A percentile compares a stretch with the other conserved stretches of the same genome.
These are phyloP conservation scores for Phytophthora pluvialis DNA, from an alignment of 352 stramenopile species.

Conservation along the genomic window DNA sequence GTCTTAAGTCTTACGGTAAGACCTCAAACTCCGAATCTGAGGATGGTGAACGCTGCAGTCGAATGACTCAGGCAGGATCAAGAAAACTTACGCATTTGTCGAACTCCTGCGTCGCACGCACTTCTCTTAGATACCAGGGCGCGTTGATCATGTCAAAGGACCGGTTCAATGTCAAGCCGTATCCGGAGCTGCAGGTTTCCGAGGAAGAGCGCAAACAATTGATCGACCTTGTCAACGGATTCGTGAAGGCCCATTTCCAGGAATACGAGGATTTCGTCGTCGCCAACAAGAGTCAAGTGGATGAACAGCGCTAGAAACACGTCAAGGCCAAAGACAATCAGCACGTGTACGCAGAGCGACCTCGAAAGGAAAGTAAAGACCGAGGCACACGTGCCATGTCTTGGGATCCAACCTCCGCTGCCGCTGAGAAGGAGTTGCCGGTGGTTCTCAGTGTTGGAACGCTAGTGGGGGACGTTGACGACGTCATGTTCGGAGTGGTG, in stretches of 20 bases:
- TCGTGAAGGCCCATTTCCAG: constrained; percentile 22
- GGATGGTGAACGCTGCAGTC: not conserved
- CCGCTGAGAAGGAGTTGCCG: constrained; percentile 4
- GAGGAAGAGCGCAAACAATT: constrained; percentile 20
- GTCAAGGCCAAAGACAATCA: constrained; percentile 33
- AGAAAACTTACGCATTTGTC: not conserved
- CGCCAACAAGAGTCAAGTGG: constrained; percentile 20
- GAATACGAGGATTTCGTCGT: constrained; percentile 37
- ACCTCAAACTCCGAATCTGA: not conserved
- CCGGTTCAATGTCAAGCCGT: constrained; percentile 28
- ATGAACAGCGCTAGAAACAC: constrained; percentile 31
- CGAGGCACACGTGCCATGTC: not conserved
- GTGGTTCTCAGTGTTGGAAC: constrained; percentile 35
- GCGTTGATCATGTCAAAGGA: constrained; percentile 14
- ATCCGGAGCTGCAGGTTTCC: constrained; percentile 19
- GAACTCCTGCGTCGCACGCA: not conserved
- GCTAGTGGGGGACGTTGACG: constrained; percentile 36
- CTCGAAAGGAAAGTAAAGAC: constrained; percentile 4
- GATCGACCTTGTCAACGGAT: constrained; percentile 19
- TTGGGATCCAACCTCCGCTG: constrained; percentile 2
- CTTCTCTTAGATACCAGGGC: too few relatives aligned
- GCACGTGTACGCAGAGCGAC: constrained; percentile 23
- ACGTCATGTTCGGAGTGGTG: constrained; percentile 44
- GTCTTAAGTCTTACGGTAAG: not conserved
- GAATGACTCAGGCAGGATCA: too few relatives aligned